Percentiles rank a stretch among this genome's conserved stretches.
Conservation (phyloP, 257 asterid species). For the Cordia subcordata region DNA sequence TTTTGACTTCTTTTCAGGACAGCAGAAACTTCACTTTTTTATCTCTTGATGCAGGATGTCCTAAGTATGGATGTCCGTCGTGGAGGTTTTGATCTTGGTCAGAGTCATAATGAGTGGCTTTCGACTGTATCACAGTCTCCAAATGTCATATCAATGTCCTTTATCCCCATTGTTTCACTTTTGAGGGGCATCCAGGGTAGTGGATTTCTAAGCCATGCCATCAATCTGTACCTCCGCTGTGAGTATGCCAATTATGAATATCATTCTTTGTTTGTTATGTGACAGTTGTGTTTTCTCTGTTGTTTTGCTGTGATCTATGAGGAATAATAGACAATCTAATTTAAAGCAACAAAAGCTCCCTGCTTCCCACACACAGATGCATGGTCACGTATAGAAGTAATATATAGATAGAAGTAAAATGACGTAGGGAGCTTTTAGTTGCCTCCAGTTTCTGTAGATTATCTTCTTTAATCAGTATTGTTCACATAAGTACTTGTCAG, state of each 20-base stretch:
- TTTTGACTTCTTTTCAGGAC: background rate
- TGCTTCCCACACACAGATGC: too few relatives aligned
- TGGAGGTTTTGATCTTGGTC: slow-evolving; percentile 75
- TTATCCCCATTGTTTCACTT: slow-evolving; percentile 85
- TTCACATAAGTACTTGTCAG: too few relatives aligned
- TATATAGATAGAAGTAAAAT: too few relatives aligned
- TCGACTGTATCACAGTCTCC: slow-evolving; percentile 80
- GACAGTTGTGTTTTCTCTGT: too few relatives aligned
- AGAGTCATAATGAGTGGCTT: slow-evolving; percentile 87
- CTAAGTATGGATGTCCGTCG: slow-evolving; percentile 62
- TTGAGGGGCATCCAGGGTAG: slow-evolving; percentile 78
- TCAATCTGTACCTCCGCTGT: slow-evolving; percentile 86
- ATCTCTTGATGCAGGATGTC: slow-evolving; percentile 55
- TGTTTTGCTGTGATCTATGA: too few relatives aligned
- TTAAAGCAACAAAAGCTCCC: too few relatives aligned
- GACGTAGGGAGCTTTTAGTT: too few relatives aligned
- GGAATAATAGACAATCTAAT: too few relatives aligned
- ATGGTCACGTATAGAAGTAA: too few relatives aligned
- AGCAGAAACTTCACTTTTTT: background rate
- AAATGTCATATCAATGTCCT: slow-evolving; percentile 82
- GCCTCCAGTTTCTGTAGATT: too few relatives aligned
- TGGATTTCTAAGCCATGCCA: slow-evolving; percentile 86
- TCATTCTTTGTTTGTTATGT: too few relatives aligned
- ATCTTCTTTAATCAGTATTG: too few relatives aligned
- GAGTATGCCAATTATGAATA: slow-evolving; percentile 24